Evolutionary conservation across 345 rosid species (phyloP), one percentile per base, ranked within the genome.

Genomic region (Durio zibethinus): DNA sequence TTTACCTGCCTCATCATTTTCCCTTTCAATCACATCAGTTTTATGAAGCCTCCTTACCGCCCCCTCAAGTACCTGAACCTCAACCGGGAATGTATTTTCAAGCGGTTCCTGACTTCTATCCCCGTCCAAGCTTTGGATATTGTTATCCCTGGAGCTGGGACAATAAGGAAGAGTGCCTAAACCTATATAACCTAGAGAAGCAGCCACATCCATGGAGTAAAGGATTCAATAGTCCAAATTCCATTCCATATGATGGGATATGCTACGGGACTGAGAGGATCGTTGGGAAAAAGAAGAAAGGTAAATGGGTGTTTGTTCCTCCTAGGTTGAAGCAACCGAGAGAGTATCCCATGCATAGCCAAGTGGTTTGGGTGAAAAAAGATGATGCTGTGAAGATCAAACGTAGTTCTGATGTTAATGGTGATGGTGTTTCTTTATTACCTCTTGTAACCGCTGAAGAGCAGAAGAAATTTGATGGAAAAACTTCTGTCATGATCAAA

Each of bases 401-500:
- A 31, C 43, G n/a, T 23, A 8, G 53, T 42, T 63, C 25, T 18
- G 25, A 12, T n/a, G 4, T 35, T 14, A 18, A 3, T 63, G n/a
- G n/a, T n/a, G n/a, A n/a, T n/a, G n/a, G n/a, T n/a, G n/a, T n/a
- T n/a, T n/a, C n/a, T n/a, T n/a, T n/a, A n/a, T n/a, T n/a, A n/a
- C n/a, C n/a, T n/a, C n/a, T n/a, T n/a, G 23, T 7, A 7, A 3
- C 9, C 7, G 60, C 8, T 1, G 72, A 36, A 7, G 57, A 25
- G n/a, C 75, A 15, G 27, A 0, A 40, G 0, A 35, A 48, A 63
- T 63, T 52, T 14, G 56, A 21, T 6, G 82, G 83, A 7, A 80
- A 71, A 31, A 82, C 89, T 2, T 79, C 90, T 2, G 3, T 89
- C 18, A 89, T 89, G 89, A 80, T 89, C 0, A 79, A 56, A 47